Conservation (phyloP, 768 basidiomycete genomes). For the Phylloporus sp. region DNA sequence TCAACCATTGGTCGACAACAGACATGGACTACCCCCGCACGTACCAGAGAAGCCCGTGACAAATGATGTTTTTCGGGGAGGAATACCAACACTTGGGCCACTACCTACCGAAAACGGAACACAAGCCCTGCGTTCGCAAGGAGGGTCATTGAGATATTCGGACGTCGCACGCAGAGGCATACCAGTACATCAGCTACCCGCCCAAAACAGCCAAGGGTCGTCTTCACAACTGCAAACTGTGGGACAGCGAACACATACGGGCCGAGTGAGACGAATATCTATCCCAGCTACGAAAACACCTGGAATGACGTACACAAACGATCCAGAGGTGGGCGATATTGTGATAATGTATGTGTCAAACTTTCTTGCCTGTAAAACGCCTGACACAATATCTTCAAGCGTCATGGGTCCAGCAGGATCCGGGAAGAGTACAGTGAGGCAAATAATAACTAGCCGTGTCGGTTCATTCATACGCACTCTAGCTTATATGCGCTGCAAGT, state of each 20-base stretch:
- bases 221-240: not conserved
- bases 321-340: not conserved
- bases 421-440: constrained; percentile 14
- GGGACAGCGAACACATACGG: not conserved
- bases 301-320: not conserved
- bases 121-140: too few species aligned
- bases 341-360: not conserved
- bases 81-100: too few species aligned
- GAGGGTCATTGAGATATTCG: too few species aligned
- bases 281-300: not conserved
- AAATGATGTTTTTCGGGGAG: too few species aligned
- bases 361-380: not conserved
- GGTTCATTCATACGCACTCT: not conserved
- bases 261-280: not conserved
- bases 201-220: not conserved
- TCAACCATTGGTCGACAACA: too few species aligned
- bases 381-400: not conserved
- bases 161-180: not conserved
- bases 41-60: too few species aligned
- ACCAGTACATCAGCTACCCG: not conserved
- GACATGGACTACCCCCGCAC: too few species aligned
- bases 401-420: constrained; percentile 18
- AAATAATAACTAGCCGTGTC: not conserved
- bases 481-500: constrained; percentile 13
- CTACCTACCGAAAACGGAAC: too few species aligned